Evolutionary conservation across 148 eudicot genomes (phyloP).

Genomic region (Rhododendron vialii): DNA sequence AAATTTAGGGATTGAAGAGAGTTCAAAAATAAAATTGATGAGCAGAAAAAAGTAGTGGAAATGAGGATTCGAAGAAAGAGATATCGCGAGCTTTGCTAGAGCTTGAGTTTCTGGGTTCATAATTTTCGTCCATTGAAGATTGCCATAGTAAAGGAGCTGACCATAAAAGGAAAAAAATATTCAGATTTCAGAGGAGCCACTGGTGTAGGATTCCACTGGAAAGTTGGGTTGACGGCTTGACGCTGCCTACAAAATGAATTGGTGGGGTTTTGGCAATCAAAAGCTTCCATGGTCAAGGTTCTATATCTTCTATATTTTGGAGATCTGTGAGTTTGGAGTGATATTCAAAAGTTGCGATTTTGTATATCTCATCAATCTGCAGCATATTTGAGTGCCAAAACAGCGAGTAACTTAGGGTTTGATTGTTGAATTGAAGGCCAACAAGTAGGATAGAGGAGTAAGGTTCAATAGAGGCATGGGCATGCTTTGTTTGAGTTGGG

Average conservation of each 20-base stretch:
- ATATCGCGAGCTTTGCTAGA: background rate
- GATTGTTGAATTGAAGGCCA: background rate
- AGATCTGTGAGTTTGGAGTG: background rate
- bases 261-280: background rate
- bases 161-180: background rate
- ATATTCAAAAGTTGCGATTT: background rate
- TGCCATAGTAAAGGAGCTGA: background rate
- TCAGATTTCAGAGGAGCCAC: background rate
- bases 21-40: background rate
- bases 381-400: background rate
- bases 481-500: background rate
- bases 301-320: background rate
- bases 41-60: background rate
- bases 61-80: background rate
- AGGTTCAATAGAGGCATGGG: background rate
- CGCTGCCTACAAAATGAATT: background rate
- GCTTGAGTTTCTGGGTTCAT: background rate
- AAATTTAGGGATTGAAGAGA: background rate
- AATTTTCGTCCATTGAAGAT: background rate
- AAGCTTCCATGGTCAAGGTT: background rate
- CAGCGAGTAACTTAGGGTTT: background rate
- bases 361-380: background rate
- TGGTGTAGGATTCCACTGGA: background rate
- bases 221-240: background rate
- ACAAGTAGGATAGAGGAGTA: background rate